Evolutionary conservation across 163 green algal species (phyloP), one percentile per base, ranked within the genome.

Genomic region (Coccomyxa subellipsoidea): DNA sequence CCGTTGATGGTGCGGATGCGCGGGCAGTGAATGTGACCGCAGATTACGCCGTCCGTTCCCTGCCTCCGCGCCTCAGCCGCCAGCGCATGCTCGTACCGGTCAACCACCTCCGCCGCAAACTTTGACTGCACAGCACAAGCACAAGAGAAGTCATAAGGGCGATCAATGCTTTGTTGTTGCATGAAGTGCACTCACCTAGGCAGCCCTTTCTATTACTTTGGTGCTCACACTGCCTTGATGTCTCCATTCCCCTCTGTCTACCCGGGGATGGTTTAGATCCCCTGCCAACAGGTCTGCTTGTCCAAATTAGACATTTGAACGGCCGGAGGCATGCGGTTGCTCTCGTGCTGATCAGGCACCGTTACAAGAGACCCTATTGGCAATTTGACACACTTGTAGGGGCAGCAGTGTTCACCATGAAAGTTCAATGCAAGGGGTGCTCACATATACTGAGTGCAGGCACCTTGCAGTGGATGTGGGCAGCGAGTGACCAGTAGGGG

Each of bases 11-110:
- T 34, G 3, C 72, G 72, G 31, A 79, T 79, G 36, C 27, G 23
- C 15, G 72, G 72, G n/a, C 35, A 47, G 72, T 79, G 72, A 39
- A 79, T 79, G 72, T 79, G 72, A 23, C 72, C 72, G 72, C 72
- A 79, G 27, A 79, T 79, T 7, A 79, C 72, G 21, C 72, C 72
- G 29, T 79, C 72, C 15, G 35, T n/a, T 4, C 72, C 72, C 72
- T 53, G 72, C n/a, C 72, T 18, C 72, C 35, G 23, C 25, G 72
- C 72, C 72, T 79, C 72, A 29, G 32, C 32, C 35, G 72, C 72
- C 7, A 79, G 72, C 18, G 72, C 72, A 34, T 47, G 25, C 72
- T 79, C 72, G 25, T 59, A 79, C 32, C 37, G 72, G 72, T 39
- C 72, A 29, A 79, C 72, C 2, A 79, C 25, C 72, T 79, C 37